Conservation (phyloP, 2,329 filamentous ascomycete species). For the Ceratocystis destructans region DNA sequence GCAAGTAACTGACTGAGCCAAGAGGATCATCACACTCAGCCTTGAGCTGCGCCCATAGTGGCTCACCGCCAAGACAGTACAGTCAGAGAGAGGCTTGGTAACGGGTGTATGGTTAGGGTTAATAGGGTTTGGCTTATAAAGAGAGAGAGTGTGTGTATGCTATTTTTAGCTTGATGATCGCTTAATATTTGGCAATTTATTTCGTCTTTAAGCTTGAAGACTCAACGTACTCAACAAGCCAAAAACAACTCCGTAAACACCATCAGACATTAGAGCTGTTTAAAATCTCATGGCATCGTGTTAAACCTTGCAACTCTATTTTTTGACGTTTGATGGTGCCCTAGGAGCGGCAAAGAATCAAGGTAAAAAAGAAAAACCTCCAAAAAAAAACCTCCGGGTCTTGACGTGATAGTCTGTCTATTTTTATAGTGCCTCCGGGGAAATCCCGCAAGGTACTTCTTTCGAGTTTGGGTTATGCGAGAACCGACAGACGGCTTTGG, state of each 20-base stretch:
- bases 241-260: background rate
- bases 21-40: no score
- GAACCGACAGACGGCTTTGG: no score
- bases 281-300: background rate
- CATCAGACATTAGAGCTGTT: background rate
- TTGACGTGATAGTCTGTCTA: no score
- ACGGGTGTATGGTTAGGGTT: background rate
- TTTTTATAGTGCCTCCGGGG: no score
- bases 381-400: no score
- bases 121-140: background rate
- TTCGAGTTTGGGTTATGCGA: no score
- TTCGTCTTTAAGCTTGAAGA: constrained; percentile 1
- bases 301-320: background rate
- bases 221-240: background rate
- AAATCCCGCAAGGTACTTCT: no score
- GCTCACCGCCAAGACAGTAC: no score
- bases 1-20: no score
- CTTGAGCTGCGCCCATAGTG: no score
- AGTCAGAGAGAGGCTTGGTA: background rate
- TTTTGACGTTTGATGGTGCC: background rate
- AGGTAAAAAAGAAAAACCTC: background rate
- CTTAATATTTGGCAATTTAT: background rate
- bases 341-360: no score
- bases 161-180: background rate
- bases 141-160: background rate